A percentile compares a stretch with the other conserved stretches of the same genome.
These are phyloP conservation scores for Lentithecium fluviatile DNA, from an alignment of 495 filamentous ascomycete genomes.

Conservation along the genomic window DNA sequence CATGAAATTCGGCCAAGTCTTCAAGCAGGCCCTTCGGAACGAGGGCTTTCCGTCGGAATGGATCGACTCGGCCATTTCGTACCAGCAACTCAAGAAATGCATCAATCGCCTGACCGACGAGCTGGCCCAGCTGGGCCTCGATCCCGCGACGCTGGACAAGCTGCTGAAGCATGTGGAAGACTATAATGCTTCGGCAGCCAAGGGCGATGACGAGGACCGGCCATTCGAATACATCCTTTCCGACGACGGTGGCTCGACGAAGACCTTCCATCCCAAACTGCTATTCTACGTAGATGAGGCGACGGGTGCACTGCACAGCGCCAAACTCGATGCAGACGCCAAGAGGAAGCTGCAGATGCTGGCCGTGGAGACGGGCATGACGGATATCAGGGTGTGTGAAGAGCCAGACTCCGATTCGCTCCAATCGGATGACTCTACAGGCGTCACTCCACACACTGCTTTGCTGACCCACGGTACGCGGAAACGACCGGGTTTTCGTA, in stretches of 20 bases:
- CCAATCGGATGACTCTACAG: conserved; percentile 1
- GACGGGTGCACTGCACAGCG: conserved; percentile 56
- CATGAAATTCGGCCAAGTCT: conserved; percentile 78
- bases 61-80: conserved; percentile 68
- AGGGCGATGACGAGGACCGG: conserved; percentile 15
- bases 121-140: conserved; percentile 59
- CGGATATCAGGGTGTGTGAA: conserved; percentile 33
- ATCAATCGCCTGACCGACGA: conserved; percentile 66
- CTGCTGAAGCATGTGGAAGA: conserved; percentile 45
- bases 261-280: conserved; percentile 55
- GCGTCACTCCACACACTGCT: neutral
- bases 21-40: conserved; percentile 56
- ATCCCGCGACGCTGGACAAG: conserved; percentile 56
- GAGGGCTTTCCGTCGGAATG: conserved; percentile 62
- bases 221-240: conserved; percentile 37
- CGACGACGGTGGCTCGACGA: neutral
- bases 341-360: conserved; percentile 53
- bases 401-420: conserved; percentile 14
- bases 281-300: conserved; percentile 55
- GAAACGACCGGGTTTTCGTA: conserved; percentile 27
- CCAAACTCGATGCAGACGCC: conserved; percentile 55
- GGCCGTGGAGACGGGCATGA: conserved; percentile 36
- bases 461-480: no score
- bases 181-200: conserved; percentile 12
- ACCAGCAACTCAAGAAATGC: conserved; percentile 72